Percentiles rank a stretch among this genome's conserved stretches.
These are phyloP conservation scores for Amanita pallidorosea DNA, from an alignment of 768 basidiomycete genomes.

Conservation along the genomic window DNA sequence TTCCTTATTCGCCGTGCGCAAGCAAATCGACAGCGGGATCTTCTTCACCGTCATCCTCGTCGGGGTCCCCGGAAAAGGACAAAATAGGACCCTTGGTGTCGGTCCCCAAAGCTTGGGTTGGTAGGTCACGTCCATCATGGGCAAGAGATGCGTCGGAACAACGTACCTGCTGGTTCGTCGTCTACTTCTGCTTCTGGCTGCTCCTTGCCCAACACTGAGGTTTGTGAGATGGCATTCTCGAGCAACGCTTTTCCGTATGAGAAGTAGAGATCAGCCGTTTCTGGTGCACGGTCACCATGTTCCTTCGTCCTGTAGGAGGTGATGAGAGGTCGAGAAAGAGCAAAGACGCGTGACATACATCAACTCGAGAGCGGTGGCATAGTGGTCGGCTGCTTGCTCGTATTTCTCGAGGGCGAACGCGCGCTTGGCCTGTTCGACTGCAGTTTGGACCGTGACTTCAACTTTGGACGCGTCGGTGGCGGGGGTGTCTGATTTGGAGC, in stretches of 20 bases:
- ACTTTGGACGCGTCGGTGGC: slow-evolving; percentile 16
- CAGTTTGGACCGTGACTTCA: slow-evolving; percentile 35
- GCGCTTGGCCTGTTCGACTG: slow-evolving; percentile 74
- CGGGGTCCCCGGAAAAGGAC: slow-evolving; percentile 75
- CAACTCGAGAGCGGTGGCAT: slow-evolving; percentile 75
- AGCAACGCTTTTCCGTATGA: slow-evolving; percentile 88
- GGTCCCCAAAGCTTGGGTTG: slow-evolving; percentile 17
- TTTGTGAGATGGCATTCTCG: slow-evolving; percentile 84
- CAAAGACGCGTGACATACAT: slow-evolving; percentile 37
- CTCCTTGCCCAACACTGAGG: slow-evolving; percentile 83
- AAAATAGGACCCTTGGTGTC: slow-evolving; percentile 47
- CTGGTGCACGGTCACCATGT: slow-evolving; percentile 71
- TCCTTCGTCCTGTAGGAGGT: slow-evolving; percentile 46
- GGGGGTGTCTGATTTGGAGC: background rate
- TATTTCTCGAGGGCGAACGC: slow-evolving; percentile 82
- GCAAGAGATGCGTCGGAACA: slow-evolving; percentile 6
- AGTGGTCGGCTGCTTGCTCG: slow-evolving; percentile 76
- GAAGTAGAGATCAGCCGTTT: slow-evolving; percentile 82
- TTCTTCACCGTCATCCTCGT: slow-evolving; percentile 42
- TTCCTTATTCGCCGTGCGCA: slow-evolving; percentile 31
- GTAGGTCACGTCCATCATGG: background rate
- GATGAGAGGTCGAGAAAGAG: background rate
- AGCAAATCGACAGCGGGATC: slow-evolving; percentile 55
- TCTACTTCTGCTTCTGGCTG: slow-evolving; percentile 45
- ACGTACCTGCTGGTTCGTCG: slow-evolving; percentile 26